Evolutionary conservation across 2,329 filamentous ascomycete genomes (phyloP), one percentile per base, ranked within the genome.

Genomic region (Colletotrichum plurivorum): DNA sequence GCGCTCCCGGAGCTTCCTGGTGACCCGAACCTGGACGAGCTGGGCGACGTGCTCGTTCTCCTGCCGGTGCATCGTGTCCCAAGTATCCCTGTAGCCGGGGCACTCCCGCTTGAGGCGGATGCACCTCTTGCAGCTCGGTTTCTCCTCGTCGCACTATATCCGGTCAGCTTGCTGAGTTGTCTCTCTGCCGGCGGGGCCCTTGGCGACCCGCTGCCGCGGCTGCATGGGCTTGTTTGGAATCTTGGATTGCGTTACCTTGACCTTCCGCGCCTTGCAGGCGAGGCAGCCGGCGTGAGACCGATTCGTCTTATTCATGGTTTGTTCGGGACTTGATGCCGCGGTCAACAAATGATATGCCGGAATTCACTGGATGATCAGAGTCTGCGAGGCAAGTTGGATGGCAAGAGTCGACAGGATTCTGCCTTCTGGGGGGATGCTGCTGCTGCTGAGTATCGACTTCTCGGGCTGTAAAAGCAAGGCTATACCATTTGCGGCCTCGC

Each of bases 121-220:
- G 12, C 51, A 56, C 20, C 43, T 53, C 8, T 16, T 31, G 60
- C 41, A 63, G 25, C n/a, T 25, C 6, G 41, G 52, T 27, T 25
- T 55, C 25, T 63, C 12, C 31, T 63, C 49, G 18, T 63, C 59
- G 51, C 59, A 63, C 59, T 55, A 16, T 43, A 3, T 43, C 7
- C 16, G 20, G 10, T 56, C 36, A 56, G 31, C 10, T 3, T 56
- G 53, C 36, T 12, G 31, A 41, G n/a, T 20, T 1, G 7, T 22
- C 15, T 16, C 5, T 25, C 12, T 25, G 25, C 12, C 20, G 3
- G 8, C n/a, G 7, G 46, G 18, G n/a, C 12, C 5, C 5, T 7
- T 20, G 27, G 27, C 7, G 9, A 31, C 5, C 27, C 27, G 27
- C 27, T 22, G 18, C n/a, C n/a, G 18, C 3, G 10, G n/a, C n/a